phyloP scores from a whole-genome alignment of 108 stramenopile species.

The Cyclostephanos invisitatus region DNA sequence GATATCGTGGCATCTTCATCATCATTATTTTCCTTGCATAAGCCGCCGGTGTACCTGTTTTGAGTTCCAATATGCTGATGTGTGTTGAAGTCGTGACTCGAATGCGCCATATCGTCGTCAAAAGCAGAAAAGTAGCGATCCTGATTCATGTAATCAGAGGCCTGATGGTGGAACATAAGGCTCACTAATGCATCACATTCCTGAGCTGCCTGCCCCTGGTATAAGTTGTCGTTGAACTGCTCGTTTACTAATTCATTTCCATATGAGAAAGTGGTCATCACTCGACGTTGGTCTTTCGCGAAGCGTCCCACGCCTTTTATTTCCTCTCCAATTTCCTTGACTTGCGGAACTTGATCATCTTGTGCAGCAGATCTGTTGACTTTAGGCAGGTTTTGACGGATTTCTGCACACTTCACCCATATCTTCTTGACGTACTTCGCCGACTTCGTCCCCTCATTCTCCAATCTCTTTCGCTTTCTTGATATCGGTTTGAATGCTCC shows the following conservation, averaged over 20 bases:
- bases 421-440: constrained; percentile 37
- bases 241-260: neutral
- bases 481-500: constrained; percentile 46
- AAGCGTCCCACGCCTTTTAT: constrained; percentile 19
- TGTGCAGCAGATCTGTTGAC: neutral
- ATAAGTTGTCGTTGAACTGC: neutral
- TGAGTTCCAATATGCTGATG: neutral
- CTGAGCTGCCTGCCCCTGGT: neutral
- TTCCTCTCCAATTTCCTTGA: neutral
- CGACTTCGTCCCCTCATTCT: constrained; percentile 39
- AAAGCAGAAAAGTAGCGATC: neutral
- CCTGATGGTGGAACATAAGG: neutral
- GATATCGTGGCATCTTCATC: too few relatives aligned
- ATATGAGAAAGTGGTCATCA: neutral
- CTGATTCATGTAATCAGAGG: neutral
- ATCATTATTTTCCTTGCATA: too few relatives aligned
- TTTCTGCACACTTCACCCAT: constrained; percentile 32
- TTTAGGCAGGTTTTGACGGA: neutral
- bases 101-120: neutral
- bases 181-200: neutral
- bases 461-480: constrained; percentile 30
- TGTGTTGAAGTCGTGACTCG: neutral
- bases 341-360: neutral
- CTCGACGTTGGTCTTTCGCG: constrained; percentile 1
- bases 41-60: neutral